Percentiles rank a stretch among this genome's conserved stretches.
These are phyloP conservation scores for Leucaena leucocephala DNA, from an alignment of 306 rosid genomes.

Conservation along the genomic window DNA sequence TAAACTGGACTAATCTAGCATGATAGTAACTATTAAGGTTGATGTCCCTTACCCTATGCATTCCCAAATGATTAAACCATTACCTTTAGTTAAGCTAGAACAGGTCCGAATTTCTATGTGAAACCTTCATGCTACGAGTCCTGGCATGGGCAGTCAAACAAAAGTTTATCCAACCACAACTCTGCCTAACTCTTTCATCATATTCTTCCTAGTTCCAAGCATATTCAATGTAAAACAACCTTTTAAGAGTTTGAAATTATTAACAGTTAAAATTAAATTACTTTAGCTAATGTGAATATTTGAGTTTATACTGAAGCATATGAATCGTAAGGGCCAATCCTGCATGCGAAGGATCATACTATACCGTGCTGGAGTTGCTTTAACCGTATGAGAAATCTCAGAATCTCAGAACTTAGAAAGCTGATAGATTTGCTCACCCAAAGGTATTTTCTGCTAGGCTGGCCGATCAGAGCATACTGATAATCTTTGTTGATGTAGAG, in stretches of 20 bases:
- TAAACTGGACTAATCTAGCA: no score
- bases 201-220: background rate
- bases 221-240: no score
- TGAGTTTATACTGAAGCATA: background rate
- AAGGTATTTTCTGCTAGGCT: constrained; percentile 72
- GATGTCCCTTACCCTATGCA: no score
- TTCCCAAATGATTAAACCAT: no score
- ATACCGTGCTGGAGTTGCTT: no score
- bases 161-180: background rate
- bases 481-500: constrained; percentile 70
- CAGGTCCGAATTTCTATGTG: no score
- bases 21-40: no score
- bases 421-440: constrained; percentile 58
- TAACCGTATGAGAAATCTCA: background rate
- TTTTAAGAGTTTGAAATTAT: no score
- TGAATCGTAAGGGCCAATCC: background rate
- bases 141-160: background rate
- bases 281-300: background rate
- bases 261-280: no score
- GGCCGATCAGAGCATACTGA: constrained; percentile 73
- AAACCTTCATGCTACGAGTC: no score
- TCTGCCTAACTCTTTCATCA: background rate
- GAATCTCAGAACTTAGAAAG: background rate
- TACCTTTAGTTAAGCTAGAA: no score
- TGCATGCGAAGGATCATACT: no score